Base-by-base conservation (phyloP, 495 filamentous ascomycete genomes). In the Aspergillus hancockii region DNA sequence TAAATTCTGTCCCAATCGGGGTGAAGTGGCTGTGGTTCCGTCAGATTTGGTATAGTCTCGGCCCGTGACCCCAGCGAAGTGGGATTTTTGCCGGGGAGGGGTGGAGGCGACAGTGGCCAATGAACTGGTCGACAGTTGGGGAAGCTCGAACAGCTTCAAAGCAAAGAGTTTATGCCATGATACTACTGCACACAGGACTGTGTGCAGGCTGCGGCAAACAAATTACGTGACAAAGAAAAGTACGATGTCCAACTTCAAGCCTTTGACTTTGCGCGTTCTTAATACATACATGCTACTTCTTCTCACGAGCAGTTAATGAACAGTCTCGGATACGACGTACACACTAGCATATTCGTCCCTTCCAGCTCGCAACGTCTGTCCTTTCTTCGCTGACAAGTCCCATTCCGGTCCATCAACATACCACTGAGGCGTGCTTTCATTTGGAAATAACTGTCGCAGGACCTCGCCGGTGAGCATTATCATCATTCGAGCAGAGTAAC, bases 401-500 rank as follows among this genome's bases (percentile, higher is more conserved):
- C 40, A 43, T 21, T 43, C 40, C 14, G 40, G 40, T 43, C 40
- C 40, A 43, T 43, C 40, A n/a, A 43, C 18, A n/a, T n/a, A 18
- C 40, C 40, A 43, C 40, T 43, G 40, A n/a, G 40, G 40, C 8
- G 6, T n/a, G n/a, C 18, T 14, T 18, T 23, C 22, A 40, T 7
- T 22, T 3, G 49, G 49, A 18, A 52, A 52, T 3, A 52, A 8
- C 28, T 52, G 49, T 22, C 49, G 22, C 8, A 52, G 9, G 9
- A 52, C 19, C 49, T 52, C 49, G 1, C 49, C 49, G 25, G 32
- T 16, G 2, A 52, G 25, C 23, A 52, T 23, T 32, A 19, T 16
- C 3, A 52, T 52, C 49, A 52, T 52, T 7, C 49, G 49, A 0
- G 49, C 25, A 18, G 49, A 52, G 28, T 32, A 34, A 13, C n/a